A percentile compares a stretch with the other conserved stretches of the same genome.
These are phyloP conservation scores for Mortierella alpina DNA, from an alignment of 192 early-diverging fungal genomes.

Conservation along the genomic window DNA sequence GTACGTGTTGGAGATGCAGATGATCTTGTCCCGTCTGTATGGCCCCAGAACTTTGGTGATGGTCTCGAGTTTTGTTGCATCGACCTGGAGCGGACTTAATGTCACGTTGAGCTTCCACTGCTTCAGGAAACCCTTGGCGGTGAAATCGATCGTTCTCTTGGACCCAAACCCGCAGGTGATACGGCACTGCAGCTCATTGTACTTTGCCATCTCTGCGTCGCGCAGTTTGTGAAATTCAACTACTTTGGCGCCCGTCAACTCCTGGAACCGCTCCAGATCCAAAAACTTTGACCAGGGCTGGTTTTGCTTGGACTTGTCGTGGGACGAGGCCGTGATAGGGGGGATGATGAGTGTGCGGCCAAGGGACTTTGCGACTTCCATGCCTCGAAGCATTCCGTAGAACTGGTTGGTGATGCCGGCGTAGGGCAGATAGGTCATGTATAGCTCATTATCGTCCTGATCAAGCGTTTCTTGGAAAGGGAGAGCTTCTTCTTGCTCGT, in stretches of 20 bases:
- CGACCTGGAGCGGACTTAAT: conserved; percentile 15
- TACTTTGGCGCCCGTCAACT: conserved; percentile 50
- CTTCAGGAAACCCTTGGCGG: conserved; percentile 51
- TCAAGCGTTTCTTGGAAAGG: conserved; percentile 41
- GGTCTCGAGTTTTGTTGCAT: conserved; percentile 35
- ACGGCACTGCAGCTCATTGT: conserved; percentile 30
- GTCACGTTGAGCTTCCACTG: conserved; percentile 48
- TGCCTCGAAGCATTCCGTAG: conserved; percentile 51
- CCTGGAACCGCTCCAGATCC: conserved; percentile 38
- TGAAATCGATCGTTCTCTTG: conserved; percentile 50
- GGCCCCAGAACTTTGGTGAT: conserved; percentile 25
- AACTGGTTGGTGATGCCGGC: conserved; percentile 54
- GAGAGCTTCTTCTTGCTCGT: conserved; percentile 5
- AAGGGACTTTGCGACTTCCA: conserved; percentile 42
- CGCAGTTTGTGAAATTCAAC: conserved; percentile 46
- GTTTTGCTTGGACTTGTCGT: conserved; percentile 54
- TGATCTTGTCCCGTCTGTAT: conserved; percentile 32
- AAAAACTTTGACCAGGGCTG: conserved; percentile 56
- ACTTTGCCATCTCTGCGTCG: conserved; percentile 25
- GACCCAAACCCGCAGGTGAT: conserved; percentile 54
- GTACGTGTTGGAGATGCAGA: conserved; percentile 53
- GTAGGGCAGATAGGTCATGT: conserved; percentile 46
- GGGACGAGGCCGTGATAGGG: conserved; percentile 46
- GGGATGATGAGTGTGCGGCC: conserved; percentile 47
- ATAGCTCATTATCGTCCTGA: conserved; percentile 13